A percentile compares a stretch with the other conserved stretches of the same genome.
phyloP scores from a whole-genome alignment of 495 filamentous ascomycete genomes.

The Lasiosphaeria hispida region DNA sequence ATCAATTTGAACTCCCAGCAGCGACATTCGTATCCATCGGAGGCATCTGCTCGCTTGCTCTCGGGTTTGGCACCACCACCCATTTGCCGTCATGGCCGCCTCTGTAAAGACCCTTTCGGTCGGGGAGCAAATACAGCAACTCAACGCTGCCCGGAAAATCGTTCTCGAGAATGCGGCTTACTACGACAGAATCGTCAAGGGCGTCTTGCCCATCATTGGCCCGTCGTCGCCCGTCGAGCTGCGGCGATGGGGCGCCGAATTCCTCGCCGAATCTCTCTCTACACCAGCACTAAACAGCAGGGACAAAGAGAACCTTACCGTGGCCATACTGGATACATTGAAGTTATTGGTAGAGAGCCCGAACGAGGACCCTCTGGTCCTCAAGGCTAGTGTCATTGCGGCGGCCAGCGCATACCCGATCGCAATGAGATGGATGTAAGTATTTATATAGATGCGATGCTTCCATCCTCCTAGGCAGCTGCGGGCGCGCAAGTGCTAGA shows the following conservation, averaged over 20 bases:
- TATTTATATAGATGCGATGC: constrained; percentile 31
- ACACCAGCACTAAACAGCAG: constrained; percentile 68
- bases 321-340: constrained; percentile 70
- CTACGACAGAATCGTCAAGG: constrained; percentile 86
- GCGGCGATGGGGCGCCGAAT: constrained; percentile 93
- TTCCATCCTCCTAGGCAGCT: not conserved
- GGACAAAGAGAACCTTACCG: constrained; percentile 73
- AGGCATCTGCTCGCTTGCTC: not conserved
- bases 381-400: constrained; percentile 80
- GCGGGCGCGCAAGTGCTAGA: no score
- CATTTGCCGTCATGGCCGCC: constrained; percentile 39
- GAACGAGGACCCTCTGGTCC: constrained; percentile 69
- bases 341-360: constrained; percentile 68
- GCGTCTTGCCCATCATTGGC: constrained; percentile 84
- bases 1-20: not conserved
- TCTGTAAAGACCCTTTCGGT: constrained; percentile 51
- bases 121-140: constrained; percentile 73
- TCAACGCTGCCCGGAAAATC: constrained; percentile 81
- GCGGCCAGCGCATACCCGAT: constrained; percentile 88
- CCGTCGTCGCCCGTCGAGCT: constrained; percentile 71
- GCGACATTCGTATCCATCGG: not conserved
- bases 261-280: constrained; percentile 93
- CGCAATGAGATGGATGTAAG: constrained; percentile 90
- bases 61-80: not conserved
- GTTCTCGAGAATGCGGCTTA: constrained; percentile 77